These are phyloP conservation scores for Paracoccidioides brasiliensis DNA, from an alignment of 2,329 filamentous ascomycete species.

Conservation along the genomic window DNA sequence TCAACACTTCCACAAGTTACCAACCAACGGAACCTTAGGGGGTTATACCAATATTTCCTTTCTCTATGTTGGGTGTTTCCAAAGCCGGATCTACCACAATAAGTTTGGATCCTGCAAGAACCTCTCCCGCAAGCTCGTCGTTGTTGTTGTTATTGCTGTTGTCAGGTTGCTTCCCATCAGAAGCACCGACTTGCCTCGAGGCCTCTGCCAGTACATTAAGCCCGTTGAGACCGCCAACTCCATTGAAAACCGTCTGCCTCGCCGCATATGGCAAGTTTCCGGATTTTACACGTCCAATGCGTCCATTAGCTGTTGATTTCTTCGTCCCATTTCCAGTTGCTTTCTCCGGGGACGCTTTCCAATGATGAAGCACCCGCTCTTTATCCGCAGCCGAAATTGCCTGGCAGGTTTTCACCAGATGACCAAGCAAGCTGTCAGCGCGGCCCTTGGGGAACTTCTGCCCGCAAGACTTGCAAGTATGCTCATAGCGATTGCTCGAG, in stretches of 20 bases:
- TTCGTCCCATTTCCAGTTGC: too few relatives aligned
- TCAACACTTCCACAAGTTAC: neutral
- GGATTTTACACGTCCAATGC: conserved; percentile 23
- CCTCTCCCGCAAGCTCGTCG: conserved; percentile 8
- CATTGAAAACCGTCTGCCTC: conserved; percentile 27
- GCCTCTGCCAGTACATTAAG: conserved; percentile 81
- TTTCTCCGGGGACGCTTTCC: conserved; percentile 52
- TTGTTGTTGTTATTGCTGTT: conserved; percentile 16
- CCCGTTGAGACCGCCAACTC: conserved; percentile 52
- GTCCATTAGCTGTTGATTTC: conserved; percentile 10
- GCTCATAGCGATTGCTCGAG: conserved; percentile 80
- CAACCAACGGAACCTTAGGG: neutral
- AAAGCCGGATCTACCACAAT: conserved; percentile 32
- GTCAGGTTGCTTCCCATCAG: conserved; percentile 33
- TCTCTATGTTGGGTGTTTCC: conserved; percentile 16
- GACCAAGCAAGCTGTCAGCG: conserved; percentile 66
- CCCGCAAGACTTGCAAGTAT: conserved; percentile 79
- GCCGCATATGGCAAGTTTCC: conserved; percentile 33
- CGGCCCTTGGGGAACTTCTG: conserved; percentile 84
- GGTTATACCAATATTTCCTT: conserved; percentile 5
- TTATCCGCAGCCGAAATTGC: conserved; percentile 62
- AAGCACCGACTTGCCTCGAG: conserved; percentile 58
- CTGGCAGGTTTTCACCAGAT: conserved; percentile 77
- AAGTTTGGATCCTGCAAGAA: conserved; percentile 9
- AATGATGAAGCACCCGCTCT: conserved; percentile 58